Conservation (phyloP, 1,284 basidiomycete genomes). For the Puccinia hordei region DNA sequence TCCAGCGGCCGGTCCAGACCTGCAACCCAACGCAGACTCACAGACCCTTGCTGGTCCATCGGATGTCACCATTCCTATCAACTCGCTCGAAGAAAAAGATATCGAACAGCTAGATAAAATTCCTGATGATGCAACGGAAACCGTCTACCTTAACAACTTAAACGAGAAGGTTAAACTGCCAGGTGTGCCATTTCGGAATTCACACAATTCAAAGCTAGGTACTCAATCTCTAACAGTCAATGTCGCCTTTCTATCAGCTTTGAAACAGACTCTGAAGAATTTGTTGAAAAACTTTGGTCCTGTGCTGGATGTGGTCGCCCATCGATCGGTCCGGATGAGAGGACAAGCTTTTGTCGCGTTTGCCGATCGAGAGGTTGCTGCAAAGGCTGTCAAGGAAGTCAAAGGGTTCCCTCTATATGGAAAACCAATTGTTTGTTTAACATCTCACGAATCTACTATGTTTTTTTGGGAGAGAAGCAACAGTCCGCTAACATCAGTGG, state of each 20-base stretch:
- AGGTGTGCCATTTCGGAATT: slow-evolving; percentile 62
- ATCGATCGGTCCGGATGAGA: slow-evolving; percentile 90
- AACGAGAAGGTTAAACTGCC: slow-evolving; percentile 93
- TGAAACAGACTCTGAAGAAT: slow-evolving; percentile 82
- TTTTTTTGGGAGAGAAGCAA: neutral
- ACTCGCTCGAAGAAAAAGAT: slow-evolving; percentile 20
- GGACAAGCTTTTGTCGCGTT: slow-evolving; percentile 98
- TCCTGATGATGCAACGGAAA: slow-evolving; percentile 68
- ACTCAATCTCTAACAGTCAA: slow-evolving; percentile 31
- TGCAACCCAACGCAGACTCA: neutral
- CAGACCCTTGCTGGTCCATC: neutral
- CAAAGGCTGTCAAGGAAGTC: slow-evolving; percentile 86
- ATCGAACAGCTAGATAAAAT: slow-evolving; percentile 54
- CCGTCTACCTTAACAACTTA: slow-evolving; percentile 93
- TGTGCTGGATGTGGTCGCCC: slow-evolving; percentile 87
- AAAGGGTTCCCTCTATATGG: slow-evolving; percentile 92
- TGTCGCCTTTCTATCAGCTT: slow-evolving; percentile 63
- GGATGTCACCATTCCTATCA: neutral
- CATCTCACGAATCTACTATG: neutral
- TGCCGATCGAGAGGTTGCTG: slow-evolving; percentile 74
- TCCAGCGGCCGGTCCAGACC: too few species aligned
- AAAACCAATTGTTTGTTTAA: slow-evolving; percentile 78
- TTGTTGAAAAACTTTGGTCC: slow-evolving; percentile 92
- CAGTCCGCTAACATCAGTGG: neutral
- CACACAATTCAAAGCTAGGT: neutral